Conservation (phyloP, 495 filamentous ascomycete genomes). For the Astrothelium subdiscretum region DNA sequence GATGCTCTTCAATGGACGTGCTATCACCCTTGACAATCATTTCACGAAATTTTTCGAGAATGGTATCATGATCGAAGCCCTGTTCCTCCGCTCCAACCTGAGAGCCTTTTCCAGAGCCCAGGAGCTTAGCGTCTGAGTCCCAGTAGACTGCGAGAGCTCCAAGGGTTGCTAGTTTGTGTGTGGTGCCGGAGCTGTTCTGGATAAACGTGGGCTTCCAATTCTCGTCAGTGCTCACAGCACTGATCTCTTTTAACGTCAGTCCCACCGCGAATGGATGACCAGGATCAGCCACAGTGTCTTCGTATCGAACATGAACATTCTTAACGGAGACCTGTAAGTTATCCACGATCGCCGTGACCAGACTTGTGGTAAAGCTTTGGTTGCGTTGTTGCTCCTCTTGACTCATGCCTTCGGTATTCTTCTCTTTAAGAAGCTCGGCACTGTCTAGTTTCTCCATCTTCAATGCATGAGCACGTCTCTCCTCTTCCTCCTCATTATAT, state of each 20-base stretch:
- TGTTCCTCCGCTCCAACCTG: constrained; percentile 52
- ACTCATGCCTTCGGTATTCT: constrained; percentile 84
- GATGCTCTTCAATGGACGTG: constrained; percentile 45
- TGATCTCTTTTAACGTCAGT: constrained; percentile 85
- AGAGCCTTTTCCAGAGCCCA: constrained; percentile 59
- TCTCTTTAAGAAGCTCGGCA: constrained; percentile 84
- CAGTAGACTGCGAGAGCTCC: constrained; percentile 87
- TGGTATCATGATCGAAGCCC: constrained; percentile 54
- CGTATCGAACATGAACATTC: constrained; percentile 95
- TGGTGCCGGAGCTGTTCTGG: constrained; percentile 65
- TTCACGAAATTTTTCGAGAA: constrained; percentile 61
- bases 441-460: constrained; percentile 98
- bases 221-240: constrained; percentile 86
- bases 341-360: constrained; percentile 92
- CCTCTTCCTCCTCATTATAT: constrained; percentile 87
- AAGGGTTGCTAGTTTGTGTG: constrained; percentile 84
- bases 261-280: constrained; percentile 92
- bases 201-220: constrained; percentile 93
- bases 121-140: constrained; percentile 81
- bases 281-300: constrained; percentile 90
- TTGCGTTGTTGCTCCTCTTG: constrained; percentile 89
- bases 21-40: constrained; percentile 62
- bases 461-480: constrained; percentile 62
- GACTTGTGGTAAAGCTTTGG: constrained; percentile 89
- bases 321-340: constrained; percentile 95